Evolutionary conservation across 208 protist genomes (phyloP), one percentile per base, ranked within the genome.

Genomic region (Strigomonas galati): DNA sequence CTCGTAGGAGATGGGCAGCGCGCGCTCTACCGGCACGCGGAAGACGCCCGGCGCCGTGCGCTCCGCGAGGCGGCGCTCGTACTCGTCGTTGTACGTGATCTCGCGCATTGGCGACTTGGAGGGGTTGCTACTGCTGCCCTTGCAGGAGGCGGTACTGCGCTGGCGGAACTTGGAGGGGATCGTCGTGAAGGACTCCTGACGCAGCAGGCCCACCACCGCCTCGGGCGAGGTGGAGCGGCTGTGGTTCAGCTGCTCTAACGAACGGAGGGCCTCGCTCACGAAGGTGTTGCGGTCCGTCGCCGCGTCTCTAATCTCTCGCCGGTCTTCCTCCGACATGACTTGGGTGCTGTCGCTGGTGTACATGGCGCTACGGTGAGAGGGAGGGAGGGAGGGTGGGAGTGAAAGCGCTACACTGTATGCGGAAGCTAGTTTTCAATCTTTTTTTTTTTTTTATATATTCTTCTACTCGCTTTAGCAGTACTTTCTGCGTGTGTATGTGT

Each of bases 1-100:
- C 23, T 73, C 67, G 56, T 72, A 82, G 19, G 71, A 67, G 14
- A 77, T 65, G 40, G 79, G 83, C 10, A 85, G 67, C 26, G 73
- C 71, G 30, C 72, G 57, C 27, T 70, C 23, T 23, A 77, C 65
- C 1, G 76, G 71, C 9, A 81, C 67, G 30, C 57, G 55, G 57
- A 71, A 81, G 48, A 30, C 64, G 9, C 46, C 56, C 1, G 23
- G 35, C 35, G 24, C 10, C 19, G 54, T 55, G 15, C 58, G 60
- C 15, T 19, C 15, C 10, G 61, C 68, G 14, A 72, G 4, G 14
- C 57, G 40, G 40, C 64, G 46, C 19, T 72, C 67, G 26, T 72
- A 76, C 2, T 30, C 23, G 0, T 23, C 44, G 44, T 73, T 80
- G 21, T 44, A 31, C 51, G 74, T 72, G 19, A 23, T 49, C 19